A percentile compares a stretch with the other conserved stretches of the same genome.
Evolutionary conservation across 2,329 filamentous ascomycete species (phyloP).

Genomic region (Trichophaea hybrida): DNA sequence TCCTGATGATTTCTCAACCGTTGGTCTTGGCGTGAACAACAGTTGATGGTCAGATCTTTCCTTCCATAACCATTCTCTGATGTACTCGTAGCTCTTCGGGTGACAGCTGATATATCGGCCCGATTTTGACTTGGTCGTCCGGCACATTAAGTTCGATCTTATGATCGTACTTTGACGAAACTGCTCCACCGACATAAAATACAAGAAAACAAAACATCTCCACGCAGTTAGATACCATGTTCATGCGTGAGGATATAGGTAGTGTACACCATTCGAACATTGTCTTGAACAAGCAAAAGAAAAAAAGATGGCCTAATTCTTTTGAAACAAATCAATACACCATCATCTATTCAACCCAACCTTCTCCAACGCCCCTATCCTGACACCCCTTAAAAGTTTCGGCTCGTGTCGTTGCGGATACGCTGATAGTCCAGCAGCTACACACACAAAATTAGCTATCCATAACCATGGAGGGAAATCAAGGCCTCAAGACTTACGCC

Average conservation of each 20-base stretch:
- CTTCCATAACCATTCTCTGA: no score
- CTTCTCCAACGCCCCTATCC: neutral
- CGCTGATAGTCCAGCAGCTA: conserved; percentile 58
- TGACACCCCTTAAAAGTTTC: conserved; percentile 44
- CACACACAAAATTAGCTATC: conserved; percentile 6
- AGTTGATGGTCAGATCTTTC: no score
- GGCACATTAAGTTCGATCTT: no score
- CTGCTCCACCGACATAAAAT: no score
- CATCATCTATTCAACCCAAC: conserved; percentile 3
- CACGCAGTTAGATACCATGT: neutral
- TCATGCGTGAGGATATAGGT: conserved; percentile 2
- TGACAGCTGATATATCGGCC: no score
- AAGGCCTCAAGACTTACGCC: conserved; percentile 33
- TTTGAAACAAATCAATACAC: neutral
- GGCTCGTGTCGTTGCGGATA: conserved; percentile 72
- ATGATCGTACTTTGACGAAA: no score
- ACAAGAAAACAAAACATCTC: neutral
- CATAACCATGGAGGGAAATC: conserved; percentile 39
- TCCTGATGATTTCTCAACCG: no score
- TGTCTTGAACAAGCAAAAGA: neutral
- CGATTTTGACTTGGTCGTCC: no score
- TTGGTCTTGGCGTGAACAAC: no score
- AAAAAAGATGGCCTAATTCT: neutral
- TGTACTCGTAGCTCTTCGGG: no score
- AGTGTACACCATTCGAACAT: conserved; percentile 1